A percentile compares a stretch with the other conserved stretches of the same genome.
These are phyloP conservation scores for Amaranthus tricolor DNA, from an alignment of 179 eudicot genomes.

Conservation along the genomic window DNA sequence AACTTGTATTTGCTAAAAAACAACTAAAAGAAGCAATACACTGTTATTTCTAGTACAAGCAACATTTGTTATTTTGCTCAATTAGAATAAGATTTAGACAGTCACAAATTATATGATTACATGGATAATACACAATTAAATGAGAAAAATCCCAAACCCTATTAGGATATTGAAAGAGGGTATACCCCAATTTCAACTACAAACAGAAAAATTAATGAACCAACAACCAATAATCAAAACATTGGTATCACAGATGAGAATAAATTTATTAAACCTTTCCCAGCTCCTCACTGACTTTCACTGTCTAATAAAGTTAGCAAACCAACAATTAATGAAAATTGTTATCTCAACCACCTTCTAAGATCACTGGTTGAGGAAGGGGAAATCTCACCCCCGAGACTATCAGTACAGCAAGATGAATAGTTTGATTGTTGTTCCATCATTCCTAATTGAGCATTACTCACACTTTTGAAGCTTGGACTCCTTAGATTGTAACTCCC, in stretches of 20 bases:
- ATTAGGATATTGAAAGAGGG: not conserved
- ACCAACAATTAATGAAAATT: constrained; percentile 15
- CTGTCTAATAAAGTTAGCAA: constrained; percentile 20
- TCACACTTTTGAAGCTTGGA: constrained; percentile 67
- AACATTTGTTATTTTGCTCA: not conserved
- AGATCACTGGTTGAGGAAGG: constrained; percentile 77
- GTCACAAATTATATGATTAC: constrained; percentile 24
- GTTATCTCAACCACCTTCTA: constrained; percentile 64
- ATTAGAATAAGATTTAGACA: constrained; percentile 14
- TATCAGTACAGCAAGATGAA: constrained; percentile 70
- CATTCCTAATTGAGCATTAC: constrained; percentile 30
- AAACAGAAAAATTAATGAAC: constrained; percentile 24
- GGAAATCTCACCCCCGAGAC: constrained; percentile 66
- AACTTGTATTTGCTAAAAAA: too few species aligned
- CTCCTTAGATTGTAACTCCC: constrained; percentile 46
- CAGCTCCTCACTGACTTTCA: not conserved
- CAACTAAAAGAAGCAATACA: too few species aligned
- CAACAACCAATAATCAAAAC: constrained; percentile 17
- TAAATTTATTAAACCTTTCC: constrained; percentile 2
- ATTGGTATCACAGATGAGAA: constrained; percentile 18
- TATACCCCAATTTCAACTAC: constrained; percentile 1
- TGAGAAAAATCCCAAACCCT: not conserved
- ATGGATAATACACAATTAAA: constrained; percentile 16
- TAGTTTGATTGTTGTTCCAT: constrained; percentile 62
- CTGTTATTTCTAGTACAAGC: too few species aligned